A percentile compares a stretch with the other conserved stretches of the same genome.
Conservation (phyloP, 2,329 filamentous ascomycete genomes). For the Thelonectria discophora region DNA sequence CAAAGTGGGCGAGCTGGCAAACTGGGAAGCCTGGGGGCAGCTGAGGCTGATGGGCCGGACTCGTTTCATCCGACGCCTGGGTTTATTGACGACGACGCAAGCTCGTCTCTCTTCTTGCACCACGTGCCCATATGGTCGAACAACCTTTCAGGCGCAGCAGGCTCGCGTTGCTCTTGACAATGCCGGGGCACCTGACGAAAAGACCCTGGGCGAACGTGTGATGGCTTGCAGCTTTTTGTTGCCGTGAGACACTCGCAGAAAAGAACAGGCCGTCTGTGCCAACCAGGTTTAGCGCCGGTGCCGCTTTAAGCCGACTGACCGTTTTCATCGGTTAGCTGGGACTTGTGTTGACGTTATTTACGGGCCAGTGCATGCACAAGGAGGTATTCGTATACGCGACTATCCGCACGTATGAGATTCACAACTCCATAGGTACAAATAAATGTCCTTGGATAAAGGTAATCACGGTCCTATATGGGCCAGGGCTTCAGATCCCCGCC, state of each 20-base stretch:
- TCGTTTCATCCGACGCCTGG: constrained; percentile 17
- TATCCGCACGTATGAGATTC: neutral
- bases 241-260: constrained; percentile 9
- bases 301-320: constrained; percentile 6
- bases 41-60: constrained; percentile 13
- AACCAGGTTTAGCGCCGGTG: neutral
- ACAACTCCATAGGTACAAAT: too few relatives aligned
- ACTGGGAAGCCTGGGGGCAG: too few relatives aligned
- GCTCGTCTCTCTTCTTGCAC: neutral
- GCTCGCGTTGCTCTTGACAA: constrained; percentile 24
- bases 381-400: neutral
- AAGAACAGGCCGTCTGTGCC: constrained; percentile 1
- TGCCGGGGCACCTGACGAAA: constrained; percentile 21
- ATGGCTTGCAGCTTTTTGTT: neutral
- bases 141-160: neutral
- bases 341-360: neutral
- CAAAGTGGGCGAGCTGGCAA: constrained; percentile 12
- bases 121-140: neutral
- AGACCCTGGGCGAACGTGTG: constrained; percentile 6
- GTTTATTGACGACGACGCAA: neutral
- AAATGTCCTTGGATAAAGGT: too few relatives aligned
- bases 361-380: neutral
- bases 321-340: neutral
- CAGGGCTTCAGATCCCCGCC: too few relatives aligned
- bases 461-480: too few relatives aligned